Evolutionary conservation across 164 flowering plant genomes (phyloP), one percentile per base, ranked within the genome.

Genomic region (Nelumbo lutea): DNA sequence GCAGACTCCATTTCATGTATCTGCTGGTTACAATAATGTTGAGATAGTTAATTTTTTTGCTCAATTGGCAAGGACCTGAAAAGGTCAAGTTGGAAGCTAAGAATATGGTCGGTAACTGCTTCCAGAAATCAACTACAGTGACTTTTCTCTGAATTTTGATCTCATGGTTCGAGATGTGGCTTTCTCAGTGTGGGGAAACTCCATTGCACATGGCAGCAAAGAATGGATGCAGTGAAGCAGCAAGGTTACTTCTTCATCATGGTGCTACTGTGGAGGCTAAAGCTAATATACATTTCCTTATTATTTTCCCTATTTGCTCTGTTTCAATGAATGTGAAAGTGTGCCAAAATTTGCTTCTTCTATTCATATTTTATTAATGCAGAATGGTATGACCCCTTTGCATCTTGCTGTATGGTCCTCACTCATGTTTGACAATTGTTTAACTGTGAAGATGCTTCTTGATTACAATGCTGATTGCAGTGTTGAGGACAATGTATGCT

Each of bases 321-420:
- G 47, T 42, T 50, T 65, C 53, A 53, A 53, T 15, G 10, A 50
- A 43, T 68, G n/a, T 50, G 60, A 3, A 6, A 38, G 62, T 64
- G 62, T 38, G 27, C 27, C 0, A 27, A 27, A 27, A 2, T 42
- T 56, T 62, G 51, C 48, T 57, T 58, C 2, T 51, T 51, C 0
- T 59, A 38, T 5, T 8, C 9, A 55, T 46, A 65, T 11, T 58
- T 5, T 62, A 39, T 40, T 45, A 6, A 14, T 74, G 76, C 87
- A 95, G 99, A 95, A 95, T 76, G 99, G 98, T 48, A 95, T 95
- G 99, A 89, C 99, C 39, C 97, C 99, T 50, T 78, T 92, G 78
- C 99, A 95, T 76, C 90, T 95, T 69, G 94, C 99, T 71, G 97
- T 90, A 45, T 95, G 99, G 99, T 75, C 83, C 75, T 92, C 99